Evolutionary conservation across 2,329 filamentous ascomycete species (phyloP).

Genomic region (Juglanconis juglandina): DNA sequence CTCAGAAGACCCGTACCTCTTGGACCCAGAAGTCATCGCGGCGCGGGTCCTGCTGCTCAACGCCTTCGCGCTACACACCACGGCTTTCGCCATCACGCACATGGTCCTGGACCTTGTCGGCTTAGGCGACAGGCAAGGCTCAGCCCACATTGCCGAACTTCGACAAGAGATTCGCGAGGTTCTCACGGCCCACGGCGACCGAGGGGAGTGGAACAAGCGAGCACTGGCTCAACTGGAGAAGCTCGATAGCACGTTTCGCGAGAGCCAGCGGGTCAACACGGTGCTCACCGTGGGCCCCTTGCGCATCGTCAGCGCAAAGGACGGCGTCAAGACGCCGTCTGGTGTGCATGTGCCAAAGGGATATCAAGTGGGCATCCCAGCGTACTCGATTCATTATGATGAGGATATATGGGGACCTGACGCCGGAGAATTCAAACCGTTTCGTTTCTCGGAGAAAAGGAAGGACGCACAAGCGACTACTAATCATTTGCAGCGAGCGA

Average conservation of each 20-base stretch:
- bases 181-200: slow-evolving; percentile 1
- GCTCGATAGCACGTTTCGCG: slow-evolving; percentile 39
- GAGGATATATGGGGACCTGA: slow-evolving; percentile 29
- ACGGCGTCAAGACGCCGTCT: slow-evolving; percentile 30
- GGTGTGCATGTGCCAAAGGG: slow-evolving; percentile 32
- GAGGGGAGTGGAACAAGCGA: slow-evolving; percentile 31
- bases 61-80: slow-evolving; percentile 13
- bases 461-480: not conserved
- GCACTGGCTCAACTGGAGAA: slow-evolving; percentile 33
- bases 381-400: slow-evolving; percentile 33
- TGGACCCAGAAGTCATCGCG: slow-evolving; percentile 10
- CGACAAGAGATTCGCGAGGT: slow-evolving; percentile 11
- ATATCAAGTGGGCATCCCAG: slow-evolving; percentile 35
- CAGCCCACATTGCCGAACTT: slow-evolving; percentile 2
- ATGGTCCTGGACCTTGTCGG: slow-evolving; percentile 13
- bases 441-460: slow-evolving; percentile 28
- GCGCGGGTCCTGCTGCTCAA: slow-evolving; percentile 13
- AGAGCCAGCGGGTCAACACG: slow-evolving; percentile 38
- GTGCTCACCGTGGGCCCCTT: slow-evolving; percentile 35
- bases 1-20: slow-evolving; percentile 7
- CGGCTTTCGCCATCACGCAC: slow-evolving; percentile 12
- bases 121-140: slow-evolving; percentile 4
- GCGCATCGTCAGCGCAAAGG: slow-evolving; percentile 32
- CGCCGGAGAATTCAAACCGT: slow-evolving; percentile 32
- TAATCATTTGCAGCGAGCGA: slow-evolving; percentile 19